Conservation (phyloP, 805 yeast species). For the Cyberlindnera bimundalis region DNA sequence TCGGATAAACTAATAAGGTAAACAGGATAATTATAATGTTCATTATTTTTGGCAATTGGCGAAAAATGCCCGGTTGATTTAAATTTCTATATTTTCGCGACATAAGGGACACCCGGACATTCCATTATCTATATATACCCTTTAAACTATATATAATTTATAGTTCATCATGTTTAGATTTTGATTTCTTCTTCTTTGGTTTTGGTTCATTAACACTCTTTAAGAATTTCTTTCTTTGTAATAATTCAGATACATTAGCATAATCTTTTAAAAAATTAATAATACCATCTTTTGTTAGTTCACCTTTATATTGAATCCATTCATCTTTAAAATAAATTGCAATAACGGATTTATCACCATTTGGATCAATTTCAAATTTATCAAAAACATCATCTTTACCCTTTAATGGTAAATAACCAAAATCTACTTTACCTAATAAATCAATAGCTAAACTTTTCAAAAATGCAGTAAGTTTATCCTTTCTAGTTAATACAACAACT, state of each 20-base stretch:
- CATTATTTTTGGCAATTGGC: no score
- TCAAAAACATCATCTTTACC: constrained; percentile 24
- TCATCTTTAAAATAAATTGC: constrained; percentile 11
- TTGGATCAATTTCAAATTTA: constrained; percentile 16
- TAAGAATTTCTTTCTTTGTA: constrained; percentile 10
- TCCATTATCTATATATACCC: no score
- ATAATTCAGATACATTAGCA: constrained; percentile 24
- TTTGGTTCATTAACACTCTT: constrained; percentile 25
- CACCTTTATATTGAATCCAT: constrained; percentile 30
- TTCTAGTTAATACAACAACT: constrained; percentile 52
- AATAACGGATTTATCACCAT: constrained; percentile 14
- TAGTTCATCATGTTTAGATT: not conserved
- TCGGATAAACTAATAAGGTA: no score
- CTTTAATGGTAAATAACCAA: constrained; percentile 39
- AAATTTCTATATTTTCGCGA: no score
- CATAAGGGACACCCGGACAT: no score
- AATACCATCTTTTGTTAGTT: constrained; percentile 30
- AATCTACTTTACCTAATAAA: constrained; percentile 48
- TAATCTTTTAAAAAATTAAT: constrained; percentile 31
- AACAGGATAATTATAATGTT: no score
- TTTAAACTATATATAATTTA: not conserved
- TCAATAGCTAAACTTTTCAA: constrained; percentile 70
- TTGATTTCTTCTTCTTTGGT: not conserved
- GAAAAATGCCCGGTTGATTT: not conserved
- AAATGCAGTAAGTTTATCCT: constrained; percentile 47